Conservation (phyloP, 139 green algal genomes). For the Chlamydomonas eustigma region DNA sequence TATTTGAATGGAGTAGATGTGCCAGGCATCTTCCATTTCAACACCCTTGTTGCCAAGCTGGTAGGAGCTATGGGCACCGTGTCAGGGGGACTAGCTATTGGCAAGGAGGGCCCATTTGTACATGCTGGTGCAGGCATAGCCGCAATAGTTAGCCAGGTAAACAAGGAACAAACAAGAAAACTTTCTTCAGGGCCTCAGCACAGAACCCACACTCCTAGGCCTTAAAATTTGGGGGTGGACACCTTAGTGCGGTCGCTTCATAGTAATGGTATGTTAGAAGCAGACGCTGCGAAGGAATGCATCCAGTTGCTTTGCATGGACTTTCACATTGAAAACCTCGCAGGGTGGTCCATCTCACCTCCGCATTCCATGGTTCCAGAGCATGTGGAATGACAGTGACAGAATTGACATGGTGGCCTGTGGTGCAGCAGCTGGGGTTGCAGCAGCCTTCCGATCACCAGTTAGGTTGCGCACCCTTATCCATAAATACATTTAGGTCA, state of each 20-base stretch:
- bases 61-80: constrained; percentile 55
- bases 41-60: constrained; percentile 58
- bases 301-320: no score
- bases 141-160: constrained; percentile 51
- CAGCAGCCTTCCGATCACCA: constrained; percentile 75
- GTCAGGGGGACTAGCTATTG: constrained; percentile 71
- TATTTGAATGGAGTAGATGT: constrained; percentile 83
- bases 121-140: constrained; percentile 71
- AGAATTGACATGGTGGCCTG: constrained; percentile 69
- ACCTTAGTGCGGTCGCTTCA: no score
- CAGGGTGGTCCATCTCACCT: constrained; percentile 31
- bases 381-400: constrained; percentile 73
- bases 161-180: no score
- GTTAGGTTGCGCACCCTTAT: constrained; percentile 54
- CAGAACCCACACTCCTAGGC: no score
- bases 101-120: constrained; percentile 84
- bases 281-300: no score
- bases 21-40: constrained; percentile 61
- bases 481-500: background rate
- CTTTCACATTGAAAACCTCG: no score
- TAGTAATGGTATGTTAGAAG: no score
- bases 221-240: no score
- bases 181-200: no score
- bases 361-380: constrained; percentile 37
- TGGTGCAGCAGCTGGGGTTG: constrained; percentile 70